These are phyloP conservation scores for Colletotrichum musicola DNA, from an alignment of 2,329 filamentous ascomycete species.

Conservation along the genomic window DNA sequence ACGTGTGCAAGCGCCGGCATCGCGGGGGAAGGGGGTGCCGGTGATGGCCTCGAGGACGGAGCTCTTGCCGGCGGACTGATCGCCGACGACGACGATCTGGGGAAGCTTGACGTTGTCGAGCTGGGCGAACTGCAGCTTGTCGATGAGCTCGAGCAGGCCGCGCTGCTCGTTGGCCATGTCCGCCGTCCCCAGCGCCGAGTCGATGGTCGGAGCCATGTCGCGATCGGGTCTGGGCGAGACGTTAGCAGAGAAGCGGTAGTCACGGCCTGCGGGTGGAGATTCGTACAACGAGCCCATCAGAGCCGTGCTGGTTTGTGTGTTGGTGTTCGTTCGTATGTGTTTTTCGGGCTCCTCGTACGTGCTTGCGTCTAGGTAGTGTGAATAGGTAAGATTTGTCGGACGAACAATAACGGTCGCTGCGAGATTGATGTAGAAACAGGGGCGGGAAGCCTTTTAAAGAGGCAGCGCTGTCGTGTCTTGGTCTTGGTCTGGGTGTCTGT, in stretches of 20 bases:
- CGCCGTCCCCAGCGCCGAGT: slow-evolving; percentile 62
- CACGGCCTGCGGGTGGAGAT: slow-evolving; percentile 28
- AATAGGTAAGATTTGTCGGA: background rate
- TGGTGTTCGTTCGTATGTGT: background rate
- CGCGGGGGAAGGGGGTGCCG: slow-evolving; percentile 70
- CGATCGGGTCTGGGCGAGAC: slow-evolving; percentile 33
- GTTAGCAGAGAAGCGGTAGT: slow-evolving; percentile 32
- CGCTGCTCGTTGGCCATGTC: slow-evolving; percentile 67
- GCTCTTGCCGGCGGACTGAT: slow-evolving; percentile 74
- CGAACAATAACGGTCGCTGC: background rate
- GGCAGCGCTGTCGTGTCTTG: background rate
- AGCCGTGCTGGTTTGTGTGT: slow-evolving; percentile 2
- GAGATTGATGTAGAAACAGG: background rate
- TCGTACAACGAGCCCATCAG: slow-evolving; percentile 39
- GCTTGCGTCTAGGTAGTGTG: background rate
- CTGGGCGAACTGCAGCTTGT: slow-evolving; percentile 66
- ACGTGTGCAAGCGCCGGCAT: slow-evolving; percentile 71
- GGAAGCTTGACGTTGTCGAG: slow-evolving; percentile 67
- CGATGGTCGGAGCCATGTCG: slow-evolving; percentile 56
- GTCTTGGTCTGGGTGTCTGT: no score
- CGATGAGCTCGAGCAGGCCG: slow-evolving; percentile 68
- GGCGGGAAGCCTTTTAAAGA: slow-evolving; percentile 24
- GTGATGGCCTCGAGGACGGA: slow-evolving; percentile 75
- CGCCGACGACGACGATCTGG: slow-evolving; percentile 74
- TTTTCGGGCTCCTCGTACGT: background rate